Conservation (phyloP, 768 basidiomycete species). For the Sarcodon aspratus region DNA sequence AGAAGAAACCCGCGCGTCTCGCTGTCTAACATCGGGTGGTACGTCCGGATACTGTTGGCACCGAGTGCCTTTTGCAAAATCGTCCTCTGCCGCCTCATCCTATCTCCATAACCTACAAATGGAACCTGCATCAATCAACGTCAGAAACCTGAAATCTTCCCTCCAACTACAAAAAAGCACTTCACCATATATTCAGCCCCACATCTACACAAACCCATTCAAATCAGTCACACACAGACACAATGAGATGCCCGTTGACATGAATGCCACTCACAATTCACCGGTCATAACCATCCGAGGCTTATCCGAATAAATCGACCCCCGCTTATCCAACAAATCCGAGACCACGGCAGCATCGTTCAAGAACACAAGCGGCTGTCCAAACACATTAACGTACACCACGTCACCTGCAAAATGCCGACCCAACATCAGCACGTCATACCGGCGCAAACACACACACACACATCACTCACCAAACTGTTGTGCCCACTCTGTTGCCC, state of each 20-base stretch:
- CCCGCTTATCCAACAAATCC: conserved; percentile 37
- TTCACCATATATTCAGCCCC: background rate
- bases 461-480: conserved; percentile 6
- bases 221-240: background rate
- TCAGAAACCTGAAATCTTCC: background rate
- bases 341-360: conserved; percentile 29
- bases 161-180: background rate
- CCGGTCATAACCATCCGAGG: conserved; percentile 20
- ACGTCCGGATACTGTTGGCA: background rate
- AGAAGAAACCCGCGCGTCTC: background rate
- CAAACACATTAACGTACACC: conserved; percentile 35
- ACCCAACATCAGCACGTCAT: background rate
- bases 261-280: conserved; percentile 7
- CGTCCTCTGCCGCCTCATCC: background rate
- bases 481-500: conserved; percentile 9
- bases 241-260: background rate
- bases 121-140: background rate
- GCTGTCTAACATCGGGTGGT: background rate
- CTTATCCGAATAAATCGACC: conserved; percentile 39
- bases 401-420: conserved; percentile 16
- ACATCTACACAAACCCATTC: background rate
- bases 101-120: background rate
- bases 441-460: too few species aligned
- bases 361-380: conserved; percentile 32
- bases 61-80: background rate